Evolutionary conservation across 2,329 filamentous ascomycete species (phyloP).

Genomic region (Aureobasidium zeae): DNA sequence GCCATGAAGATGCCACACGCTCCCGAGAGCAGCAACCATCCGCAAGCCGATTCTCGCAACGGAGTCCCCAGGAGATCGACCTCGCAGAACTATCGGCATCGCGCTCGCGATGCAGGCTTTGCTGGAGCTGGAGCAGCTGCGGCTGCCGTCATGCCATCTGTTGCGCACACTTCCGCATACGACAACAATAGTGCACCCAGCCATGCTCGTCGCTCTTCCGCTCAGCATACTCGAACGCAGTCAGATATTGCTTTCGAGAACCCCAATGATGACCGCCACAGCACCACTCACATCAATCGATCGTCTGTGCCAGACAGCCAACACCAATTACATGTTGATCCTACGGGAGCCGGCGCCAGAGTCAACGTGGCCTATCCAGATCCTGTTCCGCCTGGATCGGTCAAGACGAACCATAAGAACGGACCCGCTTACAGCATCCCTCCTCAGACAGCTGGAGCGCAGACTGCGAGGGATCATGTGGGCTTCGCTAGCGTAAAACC

Average conservation of each 20-base stretch:
- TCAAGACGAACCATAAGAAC: constrained; percentile 21
- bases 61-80: neutral
- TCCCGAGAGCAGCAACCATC: neutral
- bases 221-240: neutral
- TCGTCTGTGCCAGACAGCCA: constrained; percentile 24
- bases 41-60: neutral
- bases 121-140: constrained; percentile 26
- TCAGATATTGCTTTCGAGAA: neutral
- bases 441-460: constrained; percentile 30
- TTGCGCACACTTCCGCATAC: neutral
- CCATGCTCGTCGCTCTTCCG: neutral
- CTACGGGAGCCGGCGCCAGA: constrained; percentile 28
- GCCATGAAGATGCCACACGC: constrained; percentile 15
- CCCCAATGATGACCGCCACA: neutral
- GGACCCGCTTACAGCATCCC: constrained; percentile 28
- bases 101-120: constrained; percentile 27
- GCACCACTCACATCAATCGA: neutral
- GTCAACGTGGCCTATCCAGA: constrained; percentile 27
- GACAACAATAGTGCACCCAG: neutral
- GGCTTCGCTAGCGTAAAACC: constrained; percentile 29
- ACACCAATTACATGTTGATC: constrained; percentile 32
- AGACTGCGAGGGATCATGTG: constrained; percentile 33
- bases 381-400: constrained; percentile 26
- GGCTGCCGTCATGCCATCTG: constrained; percentile 7
- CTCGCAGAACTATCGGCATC: constrained; percentile 21